These are phyloP conservation scores for Colletotrichum incanum DNA, from an alignment of 2,329 filamentous ascomycete genomes.

Conservation along the genomic window DNA sequence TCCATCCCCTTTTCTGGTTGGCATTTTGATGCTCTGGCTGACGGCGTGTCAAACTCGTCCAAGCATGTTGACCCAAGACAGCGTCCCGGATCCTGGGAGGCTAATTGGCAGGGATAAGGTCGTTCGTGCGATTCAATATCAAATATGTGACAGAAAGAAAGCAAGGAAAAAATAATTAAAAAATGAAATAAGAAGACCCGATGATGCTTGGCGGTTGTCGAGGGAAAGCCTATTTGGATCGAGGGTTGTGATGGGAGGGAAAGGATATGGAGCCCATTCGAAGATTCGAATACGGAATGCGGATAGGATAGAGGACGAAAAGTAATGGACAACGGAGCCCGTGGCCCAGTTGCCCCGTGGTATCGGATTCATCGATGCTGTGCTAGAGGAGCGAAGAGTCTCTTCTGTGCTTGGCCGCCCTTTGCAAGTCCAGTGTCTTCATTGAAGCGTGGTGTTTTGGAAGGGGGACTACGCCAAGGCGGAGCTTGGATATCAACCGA, in stretches of 20 bases:
- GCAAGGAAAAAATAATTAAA: no score
- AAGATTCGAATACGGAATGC: not conserved
- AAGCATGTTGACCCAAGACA: conserved; percentile 7
- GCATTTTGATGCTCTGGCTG: conserved; percentile 22
- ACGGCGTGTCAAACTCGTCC: conserved; percentile 7
- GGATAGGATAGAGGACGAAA: not conserved
- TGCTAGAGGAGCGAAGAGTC: not conserved
- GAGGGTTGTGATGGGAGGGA: not conserved
- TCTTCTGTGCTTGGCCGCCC: not conserved
- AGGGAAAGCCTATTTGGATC: not conserved
- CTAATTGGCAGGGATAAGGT: not conserved
- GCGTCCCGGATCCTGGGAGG: not conserved
- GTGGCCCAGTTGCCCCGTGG: not conserved
- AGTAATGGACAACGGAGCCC: not conserved
- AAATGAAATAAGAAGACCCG: no score
- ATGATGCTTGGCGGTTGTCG: not conserved
- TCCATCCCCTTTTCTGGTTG: not conserved
- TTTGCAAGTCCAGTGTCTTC: conserved; percentile 1
- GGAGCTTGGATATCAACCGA: conserved; percentile 10
- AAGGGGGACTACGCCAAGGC: not conserved
- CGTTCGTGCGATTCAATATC: not conserved
- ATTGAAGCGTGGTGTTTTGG: conserved; percentile 20
- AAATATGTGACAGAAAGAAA: not conserved
- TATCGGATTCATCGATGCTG: conserved; percentile 4
- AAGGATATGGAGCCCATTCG: no score